Percentiles rank a stretch among this genome's conserved stretches.
phyloP scores from a whole-genome alignment of 1,284 basidiomycete genomes.

The Cyathus pygmaeus region DNA sequence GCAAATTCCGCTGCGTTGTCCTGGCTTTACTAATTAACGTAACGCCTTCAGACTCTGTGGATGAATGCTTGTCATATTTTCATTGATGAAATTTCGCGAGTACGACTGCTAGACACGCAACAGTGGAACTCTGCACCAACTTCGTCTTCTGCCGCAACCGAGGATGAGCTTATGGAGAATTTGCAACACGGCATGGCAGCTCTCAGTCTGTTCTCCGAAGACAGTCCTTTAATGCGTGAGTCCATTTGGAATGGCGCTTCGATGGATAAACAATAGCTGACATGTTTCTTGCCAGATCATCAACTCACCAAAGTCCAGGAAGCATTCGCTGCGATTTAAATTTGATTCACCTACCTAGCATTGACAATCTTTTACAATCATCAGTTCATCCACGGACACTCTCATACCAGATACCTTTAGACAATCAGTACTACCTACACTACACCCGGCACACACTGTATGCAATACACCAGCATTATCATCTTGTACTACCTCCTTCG shows the following conservation, averaged over 20 bases:
- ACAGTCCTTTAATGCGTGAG: conserved; percentile 52
- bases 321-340: conserved; percentile 44
- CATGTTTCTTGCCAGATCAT: conserved; percentile 40
- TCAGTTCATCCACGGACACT: not conserved
- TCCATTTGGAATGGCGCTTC: conserved; percentile 17
- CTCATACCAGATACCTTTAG: not conserved
- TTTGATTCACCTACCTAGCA: not conserved
- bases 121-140: conserved; percentile 34
- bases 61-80: conserved; percentile 52
- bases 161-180: conserved; percentile 48
- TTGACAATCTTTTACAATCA: not conserved
- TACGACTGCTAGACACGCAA: conserved; percentile 39
- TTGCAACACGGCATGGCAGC: conserved; percentile 46
- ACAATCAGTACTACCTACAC: not conserved
- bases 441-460: not conserved
- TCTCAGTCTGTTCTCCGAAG: conserved; percentile 49
- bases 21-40: conserved; percentile 5
- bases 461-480: not conserved
- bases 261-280: conserved; percentile 7
- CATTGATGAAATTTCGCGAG: conserved; percentile 51
- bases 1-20: conserved; percentile 25
- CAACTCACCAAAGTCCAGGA: conserved; percentile 53
- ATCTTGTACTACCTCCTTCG: not conserved
- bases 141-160: conserved; percentile 22
- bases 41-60: conserved; percentile 52